Evolutionary conservation across 1,284 basidiomycete genomes (phyloP), one percentile per base, ranked within the genome.

Genomic region (Puccinia triticina): DNA sequence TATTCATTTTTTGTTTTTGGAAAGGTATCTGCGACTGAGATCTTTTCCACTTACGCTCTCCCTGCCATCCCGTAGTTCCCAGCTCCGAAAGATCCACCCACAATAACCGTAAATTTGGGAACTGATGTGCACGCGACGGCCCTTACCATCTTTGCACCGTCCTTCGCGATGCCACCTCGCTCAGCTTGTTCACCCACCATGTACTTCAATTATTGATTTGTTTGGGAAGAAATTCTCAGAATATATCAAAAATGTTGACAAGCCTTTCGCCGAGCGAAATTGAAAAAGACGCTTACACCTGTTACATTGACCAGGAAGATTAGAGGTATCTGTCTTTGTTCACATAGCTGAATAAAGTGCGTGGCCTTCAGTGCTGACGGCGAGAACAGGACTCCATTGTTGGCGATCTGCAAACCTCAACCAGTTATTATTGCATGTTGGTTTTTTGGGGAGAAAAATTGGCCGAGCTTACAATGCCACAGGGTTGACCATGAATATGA

Each of bases 101-200:
- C 92, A 75, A 97, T 90, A 59, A 98, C 93, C 0, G 95, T 97
- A 83, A 96, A 90, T 88, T 98, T 98, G 37, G 96, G 95, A 18
- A 97, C 95, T 84, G 96, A 92, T 67, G 94, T 93, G 86, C 94
- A 94, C 0, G 96, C 95, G 14, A 98, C 96, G 0, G 95, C 95
- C 80, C 95, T 91, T 83, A 98, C 95, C 94, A 98, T 96, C 90
- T 98, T 98, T 23, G 95, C 95, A 43, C 95, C 95, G 86, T 98
- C 95, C 88, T 97, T 97, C 21, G 95, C 95, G 84, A 98, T 98
- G 1, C 95, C 95, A n/a, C 93, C 93, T 84, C 91, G 91, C 88
- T 97, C 95, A 37, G 95, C 95, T 85, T 95, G 95, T 50, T 94
- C 94, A 23, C 85, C 85, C 43, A 85, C 85, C 85, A 85, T 85